Evolutionary conservation across 2,329 filamentous ascomycete species (phyloP), one percentile per base, ranked within the genome.

Genomic region (Gaeumannomyces sp.): DNA sequence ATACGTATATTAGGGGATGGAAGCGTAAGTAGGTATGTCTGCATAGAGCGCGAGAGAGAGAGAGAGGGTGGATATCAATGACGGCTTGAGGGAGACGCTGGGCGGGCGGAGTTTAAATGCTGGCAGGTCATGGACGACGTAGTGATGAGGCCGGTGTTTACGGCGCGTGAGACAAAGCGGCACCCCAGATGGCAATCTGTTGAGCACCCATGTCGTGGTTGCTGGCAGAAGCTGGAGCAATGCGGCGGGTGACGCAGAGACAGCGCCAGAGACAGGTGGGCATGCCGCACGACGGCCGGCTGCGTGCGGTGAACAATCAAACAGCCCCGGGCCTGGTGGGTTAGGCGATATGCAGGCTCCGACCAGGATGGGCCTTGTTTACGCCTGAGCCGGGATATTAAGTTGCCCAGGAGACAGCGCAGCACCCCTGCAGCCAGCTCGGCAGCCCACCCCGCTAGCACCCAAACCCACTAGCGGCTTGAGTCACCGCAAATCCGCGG

Each of bases 181-280:
- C 28, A 31, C 14, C 6, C 13, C 2, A 28, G 27, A 28, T 16
- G 27, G 57, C 29, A 53, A 53, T 53, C 22, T 53, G 22, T 53
- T 53, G 22, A 53, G 4, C 22, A 53, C 45, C 45, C 27, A 28
- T 28, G 25, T 14, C 27, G 57, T 4, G 27, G 59, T 60, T 60
- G 59, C 59, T 60, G 31, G 59, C 59, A 60, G 59, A 53, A n/a
- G 45, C 45, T 53, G 45, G 45, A 25, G 45, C 22, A 53, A 25
- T 53, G 45, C 38, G 45, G 45, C 45, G 45, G 45, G 45, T n/a
- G 45, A 53, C 7, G 45, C 45, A 53, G 45, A 14, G 19, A 10
- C 45, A 25, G 38, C 14, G 38, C 14, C 38, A 45, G 38, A 19
- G 38, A 45, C 35, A 38, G 38, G 38, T 45, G 38, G 38, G 38